Percentiles rank a stretch among this genome's conserved stretches.
Conservation (phyloP, 148 eudicot species). For the Fagopyrum homotropicum region DNA sequence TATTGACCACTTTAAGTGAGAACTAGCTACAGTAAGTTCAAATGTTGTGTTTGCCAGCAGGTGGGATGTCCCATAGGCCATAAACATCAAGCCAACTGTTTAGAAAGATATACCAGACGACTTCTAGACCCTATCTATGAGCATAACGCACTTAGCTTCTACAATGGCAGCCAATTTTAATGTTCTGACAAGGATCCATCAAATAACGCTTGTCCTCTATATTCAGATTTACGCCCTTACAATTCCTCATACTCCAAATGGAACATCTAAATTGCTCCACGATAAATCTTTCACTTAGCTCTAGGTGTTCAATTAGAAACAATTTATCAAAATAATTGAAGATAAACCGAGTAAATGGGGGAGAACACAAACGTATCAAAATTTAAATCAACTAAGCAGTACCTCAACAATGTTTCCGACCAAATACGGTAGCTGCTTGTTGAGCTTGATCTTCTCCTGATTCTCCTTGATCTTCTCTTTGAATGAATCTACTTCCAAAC, state of each 20-base stretch:
- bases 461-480: slow-evolving; percentile 93
- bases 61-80: background rate
- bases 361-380: too few relatives aligned
- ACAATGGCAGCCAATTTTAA: too few relatives aligned
- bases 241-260: background rate
- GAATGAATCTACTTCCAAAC: slow-evolving; percentile 63
- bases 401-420: slow-evolving; percentile 99
- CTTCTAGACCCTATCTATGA: background rate
- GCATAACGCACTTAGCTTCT: background rate
- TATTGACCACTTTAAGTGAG: background rate
- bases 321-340: background rate
- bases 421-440: slow-evolving; percentile 91
- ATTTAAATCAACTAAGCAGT: background rate
- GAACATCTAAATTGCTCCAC: background rate
- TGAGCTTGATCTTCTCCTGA: slow-evolving; percentile 92
- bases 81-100: background rate
- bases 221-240: background rate
- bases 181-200: too few relatives aligned
- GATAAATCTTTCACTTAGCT: background rate
- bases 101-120: background rate
- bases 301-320: too few relatives aligned
- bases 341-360: background rate
- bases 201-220: background rate
- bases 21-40: background rate
- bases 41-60: background rate